A percentile compares a stretch with the other conserved stretches of the same genome.
These are phyloP conservation scores for Teratosphaeria epicoccoides DNA, from an alignment of 2,329 filamentous ascomycete species.

Conservation along the genomic window DNA sequence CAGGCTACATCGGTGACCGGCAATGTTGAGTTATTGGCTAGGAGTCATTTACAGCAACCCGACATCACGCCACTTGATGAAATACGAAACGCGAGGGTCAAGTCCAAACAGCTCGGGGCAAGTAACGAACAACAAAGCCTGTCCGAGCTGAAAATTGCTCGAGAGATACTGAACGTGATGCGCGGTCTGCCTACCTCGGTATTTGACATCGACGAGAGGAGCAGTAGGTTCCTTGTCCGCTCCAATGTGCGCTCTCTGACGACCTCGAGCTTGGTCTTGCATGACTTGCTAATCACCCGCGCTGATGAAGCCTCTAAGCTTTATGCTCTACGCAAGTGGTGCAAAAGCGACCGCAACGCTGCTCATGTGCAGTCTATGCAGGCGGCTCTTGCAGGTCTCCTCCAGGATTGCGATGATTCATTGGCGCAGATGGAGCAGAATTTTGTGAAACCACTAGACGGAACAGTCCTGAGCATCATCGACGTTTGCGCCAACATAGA, in stretches of 20 bases:
- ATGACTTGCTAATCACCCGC: slow-evolving; percentile 35
- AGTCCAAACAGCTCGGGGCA: neutral
- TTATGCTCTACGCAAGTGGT: slow-evolving; percentile 40
- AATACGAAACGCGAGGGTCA: neutral
- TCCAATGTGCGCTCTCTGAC: neutral
- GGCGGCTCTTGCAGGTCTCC: slow-evolving; percentile 46
- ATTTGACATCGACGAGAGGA: slow-evolving; percentile 39
- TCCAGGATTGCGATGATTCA: slow-evolving; percentile 48
- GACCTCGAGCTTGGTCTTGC: slow-evolving; percentile 12
- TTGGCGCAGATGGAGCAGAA: slow-evolving; percentile 51
- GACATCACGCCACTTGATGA: slow-evolving; percentile 24
- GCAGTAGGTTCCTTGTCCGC: neutral
- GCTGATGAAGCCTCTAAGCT: slow-evolving; percentile 40
- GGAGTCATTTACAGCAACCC: slow-evolving; percentile 21
- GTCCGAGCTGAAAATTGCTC: slow-evolving; percentile 61
- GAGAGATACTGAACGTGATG: slow-evolving; percentile 79
- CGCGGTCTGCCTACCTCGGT: slow-evolving; percentile 65
- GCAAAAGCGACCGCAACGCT: slow-evolving; percentile 23
- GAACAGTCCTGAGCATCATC: slow-evolving; percentile 56
- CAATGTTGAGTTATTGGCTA: slow-evolving; percentile 25
- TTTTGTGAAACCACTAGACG: slow-evolving; percentile 44
- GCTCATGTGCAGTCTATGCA: slow-evolving; percentile 57
- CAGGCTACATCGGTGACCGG: slow-evolving; percentile 30
- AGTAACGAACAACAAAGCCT: slow-evolving; percentile 28
- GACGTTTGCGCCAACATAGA: slow-evolving; percentile 49